Conservation (phyloP, 2,329 filamentous ascomycete genomes). For the Calonectria montana region DNA sequence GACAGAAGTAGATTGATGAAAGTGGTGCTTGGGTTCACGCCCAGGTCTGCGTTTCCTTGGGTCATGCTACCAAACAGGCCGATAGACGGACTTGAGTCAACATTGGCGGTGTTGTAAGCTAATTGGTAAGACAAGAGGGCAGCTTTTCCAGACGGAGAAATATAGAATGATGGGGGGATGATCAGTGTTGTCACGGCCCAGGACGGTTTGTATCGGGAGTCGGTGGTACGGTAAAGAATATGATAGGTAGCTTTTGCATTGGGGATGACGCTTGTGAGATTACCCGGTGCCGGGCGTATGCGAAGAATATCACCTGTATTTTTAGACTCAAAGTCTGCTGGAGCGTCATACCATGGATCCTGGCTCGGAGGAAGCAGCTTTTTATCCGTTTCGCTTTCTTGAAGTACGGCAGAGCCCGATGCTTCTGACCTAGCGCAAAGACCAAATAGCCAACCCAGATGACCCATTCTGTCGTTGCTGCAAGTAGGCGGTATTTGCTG, state of each 20-base stretch:
- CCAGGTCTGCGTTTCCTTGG: slow-evolving; percentile 16
- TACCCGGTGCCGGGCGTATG: slow-evolving; percentile 23
- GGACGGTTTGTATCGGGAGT: slow-evolving; percentile 46
- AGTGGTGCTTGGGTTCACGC: slow-evolving; percentile 24
- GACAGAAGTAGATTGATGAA: slow-evolving; percentile 22
- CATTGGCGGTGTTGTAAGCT: slow-evolving; percentile 35
- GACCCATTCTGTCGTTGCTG: background rate
- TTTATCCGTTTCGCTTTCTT: background rate
- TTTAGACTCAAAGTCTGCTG: slow-evolving; percentile 12
- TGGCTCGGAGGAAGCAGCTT: slow-evolving; percentile 11
- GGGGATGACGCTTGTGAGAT: slow-evolving; percentile 28
- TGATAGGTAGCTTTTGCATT: slow-evolving; percentile 42
- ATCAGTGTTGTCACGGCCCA: slow-evolving; percentile 55
- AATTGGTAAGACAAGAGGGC: slow-evolving; percentile 33
- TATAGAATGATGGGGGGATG: slow-evolving; percentile 33
- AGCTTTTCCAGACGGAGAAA: slow-evolving; percentile 16
- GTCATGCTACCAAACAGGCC: slow-evolving; percentile 23
- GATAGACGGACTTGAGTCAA: slow-evolving; percentile 33
- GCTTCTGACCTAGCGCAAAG: background rate
- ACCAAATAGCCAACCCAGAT: background rate
- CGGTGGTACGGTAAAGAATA: slow-evolving; percentile 52
- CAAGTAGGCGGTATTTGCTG: background rate
- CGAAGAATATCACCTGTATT: slow-evolving; percentile 28
- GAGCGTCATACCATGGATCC: slow-evolving; percentile 26
- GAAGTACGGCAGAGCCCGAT: background rate